Conservation (phyloP, 768 basidiomycete genomes). For the Kwoniella sp. region DNA sequence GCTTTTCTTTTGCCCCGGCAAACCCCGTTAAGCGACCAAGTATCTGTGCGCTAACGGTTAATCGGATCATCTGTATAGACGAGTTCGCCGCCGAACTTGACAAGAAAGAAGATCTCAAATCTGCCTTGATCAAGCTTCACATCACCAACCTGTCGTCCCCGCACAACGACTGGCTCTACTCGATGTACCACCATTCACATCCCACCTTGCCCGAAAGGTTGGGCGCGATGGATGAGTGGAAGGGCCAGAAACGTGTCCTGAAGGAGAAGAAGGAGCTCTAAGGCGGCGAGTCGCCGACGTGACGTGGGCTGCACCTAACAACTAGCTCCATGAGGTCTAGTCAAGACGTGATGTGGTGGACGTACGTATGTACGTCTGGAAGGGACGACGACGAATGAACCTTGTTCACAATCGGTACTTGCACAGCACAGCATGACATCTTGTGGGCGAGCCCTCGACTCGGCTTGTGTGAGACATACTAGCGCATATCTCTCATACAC, state of each 20-base stretch:
- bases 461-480: no score
- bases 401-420: no score
- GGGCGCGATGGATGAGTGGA: constrained; percentile 67
- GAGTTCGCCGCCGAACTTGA: constrained; percentile 86
- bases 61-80: constrained; percentile 52
- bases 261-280: constrained; percentile 24
- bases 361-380: no score
- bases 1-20: no score
- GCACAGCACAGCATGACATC: no score
- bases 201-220: constrained; percentile 90
- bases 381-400: no score
- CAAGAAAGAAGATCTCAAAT: constrained; percentile 56
- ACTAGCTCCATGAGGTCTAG: no score
- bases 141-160: constrained; percentile 90
- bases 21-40: no score
- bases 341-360: no score
- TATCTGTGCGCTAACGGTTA: neutral
- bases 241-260: constrained; percentile 17
- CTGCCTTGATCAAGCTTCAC: constrained; percentile 79
- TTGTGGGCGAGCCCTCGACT: no score
- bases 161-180: constrained; percentile 95
- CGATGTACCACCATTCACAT: constrained; percentile 93
- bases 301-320: no score
- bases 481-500: no score
- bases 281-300: neutral